Evolutionary conservation across 1,284 basidiomycete genomes (phyloP).

Genomic region (Ustilago shanxiensis): DNA sequence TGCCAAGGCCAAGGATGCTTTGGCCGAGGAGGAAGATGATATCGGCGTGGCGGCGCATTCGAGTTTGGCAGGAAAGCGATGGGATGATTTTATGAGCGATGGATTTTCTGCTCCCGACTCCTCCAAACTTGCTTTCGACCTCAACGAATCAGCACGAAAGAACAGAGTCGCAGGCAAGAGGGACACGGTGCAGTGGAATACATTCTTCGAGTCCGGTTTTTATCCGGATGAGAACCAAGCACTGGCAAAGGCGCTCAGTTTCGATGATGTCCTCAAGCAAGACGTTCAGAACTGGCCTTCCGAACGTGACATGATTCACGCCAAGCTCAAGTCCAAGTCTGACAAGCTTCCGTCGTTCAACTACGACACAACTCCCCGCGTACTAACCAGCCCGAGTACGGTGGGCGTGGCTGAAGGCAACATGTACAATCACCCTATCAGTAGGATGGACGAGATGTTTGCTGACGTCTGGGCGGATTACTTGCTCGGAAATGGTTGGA

Average conservation of each 20-base stretch:
- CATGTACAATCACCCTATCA: constrained; percentile 46
- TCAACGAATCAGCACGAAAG: constrained; percentile 61
- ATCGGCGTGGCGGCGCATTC: constrained; percentile 43
- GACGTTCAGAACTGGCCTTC: constrained; percentile 61
- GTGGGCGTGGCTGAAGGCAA: constrained; percentile 25
- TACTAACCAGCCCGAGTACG: constrained; percentile 51
- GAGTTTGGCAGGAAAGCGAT: constrained; percentile 60
- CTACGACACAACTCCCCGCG: constrained; percentile 59
- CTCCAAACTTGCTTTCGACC: constrained; percentile 64
- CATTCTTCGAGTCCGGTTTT: constrained; percentile 63
- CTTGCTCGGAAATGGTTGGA: constrained; percentile 67
- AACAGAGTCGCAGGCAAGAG: constrained; percentile 38
- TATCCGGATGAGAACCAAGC: constrained; percentile 27
- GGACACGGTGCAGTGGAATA: constrained; percentile 63
- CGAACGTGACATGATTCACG: constrained; percentile 46
- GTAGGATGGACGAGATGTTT: constrained; percentile 64
- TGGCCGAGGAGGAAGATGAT: constrained; percentile 19
- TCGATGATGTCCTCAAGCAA: constrained; percentile 61
- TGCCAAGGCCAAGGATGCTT: background rate
- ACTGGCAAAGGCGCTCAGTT: constrained; percentile 58
- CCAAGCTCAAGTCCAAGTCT: constrained; percentile 48
- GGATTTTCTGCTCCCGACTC: constrained; percentile 65
- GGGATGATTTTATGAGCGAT: constrained; percentile 62
- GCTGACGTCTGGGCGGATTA: constrained; percentile 68
- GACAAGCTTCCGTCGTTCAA: constrained; percentile 59